Base-by-base conservation (phyloP, 2,329 filamentous ascomycete genomes). In the Nectriaceae sp. region DNA sequence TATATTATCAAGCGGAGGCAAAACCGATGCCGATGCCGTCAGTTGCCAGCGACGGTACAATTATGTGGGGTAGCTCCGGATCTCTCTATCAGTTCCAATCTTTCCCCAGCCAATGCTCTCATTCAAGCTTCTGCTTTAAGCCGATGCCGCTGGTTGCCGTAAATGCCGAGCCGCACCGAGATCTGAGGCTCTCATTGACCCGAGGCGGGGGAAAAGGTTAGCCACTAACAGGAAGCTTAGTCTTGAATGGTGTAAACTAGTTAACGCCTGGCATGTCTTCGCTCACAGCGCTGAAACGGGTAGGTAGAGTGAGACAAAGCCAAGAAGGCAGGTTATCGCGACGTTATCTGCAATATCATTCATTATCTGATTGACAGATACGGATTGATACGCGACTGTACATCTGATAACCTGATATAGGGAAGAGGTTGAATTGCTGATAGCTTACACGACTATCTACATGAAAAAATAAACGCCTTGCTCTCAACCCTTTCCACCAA, bases 91-190 rank as follows among this genome's bases (percentile, higher is more conserved):
- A 5, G 20, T 11, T 42, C 11, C 10, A 18, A 18, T 5, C 37
- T 37, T 11, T 6, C 33, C 16, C 6, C 24, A 29, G 5, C 36
- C 22, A 10, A 13, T 11, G 37, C 37, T 39, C 21, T 36, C 43
- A 21, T 36, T 31, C 21, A 19, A 33, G 26, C 35, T 36, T 16
- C 21, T 33, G 11, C 42, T 42, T 29, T 45, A 33, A 47, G 47
- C 55, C 56, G 56, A 51, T 56, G 56, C 57, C 57, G 57, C 50
- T 45, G 21, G 37, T 63, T 62, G 55, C 60, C 60, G 60, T 44
- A 44, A 51, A 10, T 52, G 52, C 57, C 59, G 59, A 55, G 49
- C 49, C 22, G 49, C 46, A 46, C 56, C 52, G 46, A 48, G 38
- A 29, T 42, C 15, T 19, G 33, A 16, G 8, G 8, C 33, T 5